phyloP scores from a whole-genome alignment of 2,329 filamentous ascomycete species.

The Dactylellina leptospora region DNA sequence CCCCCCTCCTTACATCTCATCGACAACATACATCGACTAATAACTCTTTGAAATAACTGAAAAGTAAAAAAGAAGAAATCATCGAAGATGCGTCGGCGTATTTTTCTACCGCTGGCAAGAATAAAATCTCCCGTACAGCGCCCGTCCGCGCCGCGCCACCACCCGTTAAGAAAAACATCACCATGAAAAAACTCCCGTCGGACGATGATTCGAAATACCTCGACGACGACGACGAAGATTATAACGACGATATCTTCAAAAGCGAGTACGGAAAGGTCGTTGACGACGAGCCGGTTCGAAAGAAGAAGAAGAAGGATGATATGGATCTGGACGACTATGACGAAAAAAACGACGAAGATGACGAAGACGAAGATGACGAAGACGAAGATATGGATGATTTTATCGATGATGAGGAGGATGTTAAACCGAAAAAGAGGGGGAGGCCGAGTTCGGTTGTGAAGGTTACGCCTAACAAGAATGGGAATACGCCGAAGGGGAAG shows the following conservation, averaged over 20 bases:
- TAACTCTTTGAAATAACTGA: conserved; percentile 1
- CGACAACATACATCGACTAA: background rate
- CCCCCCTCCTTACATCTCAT: background rate
- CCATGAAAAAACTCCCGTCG: conserved; percentile 61
- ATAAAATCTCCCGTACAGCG: conserved; percentile 66
- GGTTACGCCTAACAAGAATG: conserved; percentile 34
- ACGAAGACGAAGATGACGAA: conserved; percentile 64
- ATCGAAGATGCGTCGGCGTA: conserved; percentile 69
- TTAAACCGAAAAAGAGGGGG: conserved; percentile 43
- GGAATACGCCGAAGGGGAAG: conserved; percentile 52
- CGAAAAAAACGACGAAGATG: conserved; percentile 64
- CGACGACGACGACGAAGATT: conserved; percentile 74
- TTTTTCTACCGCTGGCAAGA: conserved; percentile 68
- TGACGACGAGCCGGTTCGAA: conserved; percentile 76
- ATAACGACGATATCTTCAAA: conserved; percentile 84
- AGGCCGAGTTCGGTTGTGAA: conserved; percentile 21
- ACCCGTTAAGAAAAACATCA: conserved; percentile 61
- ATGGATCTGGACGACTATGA: conserved; percentile 59
- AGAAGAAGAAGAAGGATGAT: conserved; percentile 69
- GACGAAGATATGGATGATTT: conserved; percentile 59
- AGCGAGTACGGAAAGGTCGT: conserved; percentile 75
- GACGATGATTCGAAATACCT: conserved; percentile 69
- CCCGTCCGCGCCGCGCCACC: conserved; percentile 60
- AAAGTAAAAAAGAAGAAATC: conserved; percentile 64
- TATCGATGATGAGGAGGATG: conserved; percentile 48